phyloP scores from a whole-genome alignment of 2,329 filamentous ascomycete genomes.

The Xylogone sp. region DNA sequence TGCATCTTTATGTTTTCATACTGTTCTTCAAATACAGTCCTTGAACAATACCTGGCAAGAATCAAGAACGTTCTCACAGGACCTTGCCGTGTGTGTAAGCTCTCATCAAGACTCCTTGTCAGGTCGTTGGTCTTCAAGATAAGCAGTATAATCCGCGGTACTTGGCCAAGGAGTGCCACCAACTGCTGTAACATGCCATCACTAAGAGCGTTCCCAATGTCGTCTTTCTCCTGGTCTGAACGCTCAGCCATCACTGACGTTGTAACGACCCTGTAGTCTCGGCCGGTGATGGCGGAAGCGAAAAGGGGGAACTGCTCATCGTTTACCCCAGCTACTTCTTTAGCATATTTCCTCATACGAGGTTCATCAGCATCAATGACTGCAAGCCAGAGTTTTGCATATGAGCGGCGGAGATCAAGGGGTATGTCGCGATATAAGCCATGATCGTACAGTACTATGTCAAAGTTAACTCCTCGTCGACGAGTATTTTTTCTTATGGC shows the following conservation, averaged over 20 bases:
- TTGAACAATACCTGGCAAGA: constrained; percentile 63
- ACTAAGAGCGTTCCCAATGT: constrained; percentile 78
- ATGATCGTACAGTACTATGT: constrained; percentile 94
- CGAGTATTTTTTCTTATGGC: constrained; percentile 78
- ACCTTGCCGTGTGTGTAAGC: constrained; percentile 68
- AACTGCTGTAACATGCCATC: constrained; percentile 87
- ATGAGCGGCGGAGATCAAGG: constrained; percentile 70
- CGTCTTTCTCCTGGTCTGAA: constrained; percentile 74
- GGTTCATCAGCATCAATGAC: constrained; percentile 86
- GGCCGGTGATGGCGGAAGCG: constrained; percentile 90
- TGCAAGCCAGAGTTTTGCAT: constrained; percentile 96
- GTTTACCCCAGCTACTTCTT: constrained; percentile 82
- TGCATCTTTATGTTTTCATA: constrained; percentile 50
- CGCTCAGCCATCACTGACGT: constrained; percentile 51
- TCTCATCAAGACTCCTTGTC: constrained; percentile 90
- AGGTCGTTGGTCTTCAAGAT: constrained; percentile 98
- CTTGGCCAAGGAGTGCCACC: constrained; percentile 80
- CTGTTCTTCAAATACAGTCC: constrained; percentile 62
- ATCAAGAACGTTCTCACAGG: constrained; percentile 65
- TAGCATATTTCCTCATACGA: constrained; percentile 82
- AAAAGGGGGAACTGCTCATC: constrained; percentile 94
- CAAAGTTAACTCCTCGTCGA: constrained; percentile 70
- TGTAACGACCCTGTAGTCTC: constrained; percentile 77
- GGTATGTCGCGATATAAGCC: constrained; percentile 94
- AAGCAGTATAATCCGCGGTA: constrained; percentile 86